Evolutionary conservation across 163 green algal genomes (phyloP), one percentile per base, ranked within the genome.

Genomic region (Volvox carteri): DNA sequence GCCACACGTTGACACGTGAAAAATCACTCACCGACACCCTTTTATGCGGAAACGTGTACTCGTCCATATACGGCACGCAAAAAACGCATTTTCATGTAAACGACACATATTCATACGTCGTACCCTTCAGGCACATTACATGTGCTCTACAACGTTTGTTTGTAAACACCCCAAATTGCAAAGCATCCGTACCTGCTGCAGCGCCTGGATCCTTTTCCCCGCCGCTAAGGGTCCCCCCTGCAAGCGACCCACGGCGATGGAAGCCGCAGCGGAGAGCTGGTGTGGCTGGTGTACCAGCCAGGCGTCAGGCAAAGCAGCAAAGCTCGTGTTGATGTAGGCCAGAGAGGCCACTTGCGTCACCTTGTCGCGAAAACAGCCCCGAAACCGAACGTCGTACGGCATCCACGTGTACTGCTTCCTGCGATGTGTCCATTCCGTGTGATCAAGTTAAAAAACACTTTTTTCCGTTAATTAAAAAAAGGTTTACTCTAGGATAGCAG

Each of bases 331-430:
- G n/a, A 23, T 46, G 42, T 76, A 60, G 3, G 79, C 42, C 42
- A 86, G 79, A 6, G 79, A 48, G 18, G 79, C 79, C 42, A 86
- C 79, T 4, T 86, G 78, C 56, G 58, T 77, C 39, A 86, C 79
- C 79, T 86, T 86, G 79, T 86, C 79, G 0, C 79, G 79, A 44
- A 78, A 86, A 44, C 79, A 86, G 79, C 79, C 79, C 44, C 79
- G 79, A 74, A 86, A 86, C 28, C 79, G 79, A 30, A 44, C 33
- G 23, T 86, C 78, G 78, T 76, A 86, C 37, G 78, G 78, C 52
- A 56, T 54, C 58, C 12, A 12, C 4, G 33, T 30, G 39, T 86
- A 67, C 6, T 39, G 78, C 56, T 75, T 9, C 39, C 78, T 86
- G 78, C 33, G n/a, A n/a, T n/a, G n/a, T n/a, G n/a, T n/a, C n/a